Evolutionary conservation across 2,329 filamentous ascomycete genomes (phyloP), one percentile per base, ranked within the genome.

Genomic region (Aspergillus costaricaensis): DNA sequence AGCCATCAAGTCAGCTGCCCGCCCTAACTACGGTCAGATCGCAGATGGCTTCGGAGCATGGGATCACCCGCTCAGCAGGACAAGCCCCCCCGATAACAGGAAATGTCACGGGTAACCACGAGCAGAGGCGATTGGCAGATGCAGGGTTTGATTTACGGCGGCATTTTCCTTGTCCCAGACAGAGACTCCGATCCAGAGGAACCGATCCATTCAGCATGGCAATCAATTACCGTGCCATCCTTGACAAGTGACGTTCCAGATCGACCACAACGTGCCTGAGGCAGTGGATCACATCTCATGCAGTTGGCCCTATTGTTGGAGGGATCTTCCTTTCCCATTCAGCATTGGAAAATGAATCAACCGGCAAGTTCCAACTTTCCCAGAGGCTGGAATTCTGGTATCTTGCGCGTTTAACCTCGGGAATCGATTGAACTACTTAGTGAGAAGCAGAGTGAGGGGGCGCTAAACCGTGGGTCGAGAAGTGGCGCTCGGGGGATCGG

Each of bases 401-500:
- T 27, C 27, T 21, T 10, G 36, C 19, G 49, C 19, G 41, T 39
- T 15, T 41, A 53, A 55, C 52, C 52, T 55, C 52, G 52, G 52
- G 38, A 30, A 2, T 39, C 7, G 8, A 36, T 0, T 36, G 25
- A 27, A 27, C 25, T 36, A 14, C 32, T 32, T 36, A 36, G 15
- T 19, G 15, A 21, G 15, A 17, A 17, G 39, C 12, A 36, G n/a
- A 43, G 41, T 25, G 53, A 25, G 27, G 43, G 21, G 21, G 30
- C n/a, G 25, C 23, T 30, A 55, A 55, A 55, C 53, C 53, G 43
- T 55, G 53, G 53, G 41, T 55, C 39, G 39, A 44, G 39, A 4
- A 36, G 53, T 55, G 53, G 53, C 53, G 53, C 53, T 55, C 53
- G 53, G 53, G 41, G 53, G 53, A 55, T 55, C 53, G 53, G 53